Conservation (phyloP, 2,329 filamentous ascomycete species). For the Hypoxylon rubiginosum region DNA sequence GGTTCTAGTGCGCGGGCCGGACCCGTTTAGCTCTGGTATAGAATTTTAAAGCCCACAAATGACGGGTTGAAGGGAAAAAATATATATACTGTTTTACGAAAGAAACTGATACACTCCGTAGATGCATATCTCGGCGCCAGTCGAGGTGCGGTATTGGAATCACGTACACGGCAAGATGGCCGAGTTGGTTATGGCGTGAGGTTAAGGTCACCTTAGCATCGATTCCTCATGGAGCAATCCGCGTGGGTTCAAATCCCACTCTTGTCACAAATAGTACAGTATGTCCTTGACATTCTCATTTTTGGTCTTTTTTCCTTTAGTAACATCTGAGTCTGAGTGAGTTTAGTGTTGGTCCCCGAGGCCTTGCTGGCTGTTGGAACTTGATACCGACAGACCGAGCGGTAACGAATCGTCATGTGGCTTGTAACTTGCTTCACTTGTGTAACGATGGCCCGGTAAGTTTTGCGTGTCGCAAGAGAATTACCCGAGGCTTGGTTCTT, state of each 20-base stretch:
- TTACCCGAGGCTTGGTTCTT: not conserved
- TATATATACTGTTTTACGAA: not conserved
- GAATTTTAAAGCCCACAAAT: not conserved
- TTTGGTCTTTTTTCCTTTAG: slow-evolving; percentile 5
- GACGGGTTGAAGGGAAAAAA: not conserved
- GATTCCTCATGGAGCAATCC: slow-evolving; percentile 45
- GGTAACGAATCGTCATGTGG: not conserved
- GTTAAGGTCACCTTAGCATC: slow-evolving; percentile 53
- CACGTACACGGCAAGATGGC: slow-evolving; percentile 49
- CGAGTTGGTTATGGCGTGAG: slow-evolving; percentile 56
- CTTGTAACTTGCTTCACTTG: not conserved
- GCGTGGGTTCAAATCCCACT: slow-evolving; percentile 51
- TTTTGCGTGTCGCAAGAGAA: not conserved
- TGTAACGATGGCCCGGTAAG: not conserved
- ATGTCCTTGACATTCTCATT: not conserved
- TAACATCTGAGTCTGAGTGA: not conserved
- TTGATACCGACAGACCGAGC: too few species aligned
- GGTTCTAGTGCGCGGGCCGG: too few species aligned
- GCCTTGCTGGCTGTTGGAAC: too few species aligned
- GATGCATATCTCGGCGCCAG: not conserved
- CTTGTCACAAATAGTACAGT: slow-evolving; percentile 32
- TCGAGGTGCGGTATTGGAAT: not conserved
- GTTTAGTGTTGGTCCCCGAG: too few species aligned
- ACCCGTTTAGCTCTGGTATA: not conserved
- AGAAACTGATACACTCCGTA: not conserved